Conservation (phyloP, 2,329 filamentous ascomycete genomes). For the Colletotrichum lindemuthianum region DNA sequence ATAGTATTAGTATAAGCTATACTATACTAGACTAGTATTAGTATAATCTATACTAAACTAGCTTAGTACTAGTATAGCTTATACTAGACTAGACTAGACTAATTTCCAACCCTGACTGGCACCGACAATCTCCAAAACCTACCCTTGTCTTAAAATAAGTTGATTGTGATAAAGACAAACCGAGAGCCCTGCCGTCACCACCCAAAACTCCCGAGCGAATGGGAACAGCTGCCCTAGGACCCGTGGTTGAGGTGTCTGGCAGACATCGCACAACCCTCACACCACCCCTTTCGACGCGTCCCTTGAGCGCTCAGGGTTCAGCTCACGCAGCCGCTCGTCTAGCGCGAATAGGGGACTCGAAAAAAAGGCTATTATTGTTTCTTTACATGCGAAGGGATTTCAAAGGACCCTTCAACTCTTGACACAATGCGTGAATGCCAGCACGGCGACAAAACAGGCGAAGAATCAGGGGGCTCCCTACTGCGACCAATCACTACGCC, state of each 20-base stretch:
- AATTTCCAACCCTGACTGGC: no score
- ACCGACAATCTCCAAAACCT: no score
- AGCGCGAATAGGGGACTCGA: conserved; percentile 2
- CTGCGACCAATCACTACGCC: no score
- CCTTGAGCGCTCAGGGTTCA: conserved; percentile 2
- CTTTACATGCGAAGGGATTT: conserved; percentile 22
- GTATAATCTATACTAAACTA: no score
- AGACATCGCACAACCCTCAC: not conserved
- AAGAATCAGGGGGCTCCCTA: not conserved
- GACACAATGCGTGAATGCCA: conserved; percentile 8
- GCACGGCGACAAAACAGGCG: conserved; percentile 21
- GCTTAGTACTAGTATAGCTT: no score
- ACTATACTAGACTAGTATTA: no score
- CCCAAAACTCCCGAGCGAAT: conserved; percentile 1
- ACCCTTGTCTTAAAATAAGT: conserved; percentile 1
- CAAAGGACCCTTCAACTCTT: conserved; percentile 3
- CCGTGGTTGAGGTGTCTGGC: conserved; percentile 1
- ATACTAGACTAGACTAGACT: no score
- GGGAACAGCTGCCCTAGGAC: not conserved
- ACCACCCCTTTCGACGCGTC: not conserved
- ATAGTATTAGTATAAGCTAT: no score
- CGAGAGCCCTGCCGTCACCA: not conserved
- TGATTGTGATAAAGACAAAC: conserved; percentile 14
- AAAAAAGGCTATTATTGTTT: conserved; percentile 11
- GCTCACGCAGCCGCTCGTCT: conserved; percentile 14